Conservation (phyloP, 78 protist species). For the Trichosphaerium sp. region DNA sequence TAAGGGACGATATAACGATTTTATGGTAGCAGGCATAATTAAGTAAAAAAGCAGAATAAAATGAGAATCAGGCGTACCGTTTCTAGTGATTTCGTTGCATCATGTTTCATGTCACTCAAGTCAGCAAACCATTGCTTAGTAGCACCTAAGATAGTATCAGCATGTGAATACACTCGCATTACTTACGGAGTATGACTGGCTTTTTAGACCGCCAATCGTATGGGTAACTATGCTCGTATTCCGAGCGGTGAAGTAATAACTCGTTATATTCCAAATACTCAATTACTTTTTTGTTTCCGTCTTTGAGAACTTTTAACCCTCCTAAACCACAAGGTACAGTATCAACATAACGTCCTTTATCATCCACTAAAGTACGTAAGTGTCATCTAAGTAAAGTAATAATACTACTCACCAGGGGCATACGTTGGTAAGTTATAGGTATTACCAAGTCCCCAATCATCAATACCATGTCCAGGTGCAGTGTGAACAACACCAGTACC, state of each 20-base stretch:
- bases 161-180: not conserved
- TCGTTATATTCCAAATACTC: not conserved
- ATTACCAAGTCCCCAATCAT: constrained; percentile 51
- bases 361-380: constrained; percentile 27
- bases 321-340: constrained; percentile 33
- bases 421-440: too few relatives aligned
- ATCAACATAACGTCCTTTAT: constrained; percentile 34
- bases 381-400: not conserved
- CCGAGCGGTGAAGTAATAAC: constrained; percentile 7
- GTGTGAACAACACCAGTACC: constrained; percentile 93
- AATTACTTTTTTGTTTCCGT: constrained; percentile 48
- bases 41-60: too few relatives aligned
- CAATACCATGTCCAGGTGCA: constrained; percentile 91
- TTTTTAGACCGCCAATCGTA: constrained; percentile 91
- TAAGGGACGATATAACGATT: constrained; percentile 16
- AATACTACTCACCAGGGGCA: not conserved
- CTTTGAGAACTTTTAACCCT: constrained; percentile 49
- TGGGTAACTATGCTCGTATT: constrained; percentile 82
- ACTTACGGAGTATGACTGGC: constrained; percentile 65
- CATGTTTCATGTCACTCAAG: constrained; percentile 9
- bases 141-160: not conserved
- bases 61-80: constrained; percentile 19
- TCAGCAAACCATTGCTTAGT: constrained; percentile 70
- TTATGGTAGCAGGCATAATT: too few relatives aligned
- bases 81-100: constrained; percentile 7